Evolutionary conservation across 2,329 filamentous ascomycete species (phyloP).

Genomic region (Cyclaneusma minus): DNA sequence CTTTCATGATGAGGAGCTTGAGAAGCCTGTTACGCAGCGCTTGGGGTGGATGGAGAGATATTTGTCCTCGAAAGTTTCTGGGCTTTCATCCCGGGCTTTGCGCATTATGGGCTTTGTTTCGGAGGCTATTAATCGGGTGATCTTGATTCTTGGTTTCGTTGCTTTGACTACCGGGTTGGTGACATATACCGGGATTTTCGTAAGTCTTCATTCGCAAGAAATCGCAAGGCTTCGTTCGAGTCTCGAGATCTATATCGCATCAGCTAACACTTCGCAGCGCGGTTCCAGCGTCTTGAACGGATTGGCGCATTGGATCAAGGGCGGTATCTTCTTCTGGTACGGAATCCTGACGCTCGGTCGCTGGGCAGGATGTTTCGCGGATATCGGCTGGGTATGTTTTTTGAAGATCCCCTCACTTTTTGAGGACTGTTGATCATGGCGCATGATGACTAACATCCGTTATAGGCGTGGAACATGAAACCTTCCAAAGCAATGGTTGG

Average conservation of each 20-base stretch:
- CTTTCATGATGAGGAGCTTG: conserved; percentile 31
- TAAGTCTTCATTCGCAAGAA: conserved; percentile 33
- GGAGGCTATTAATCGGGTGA: conserved; percentile 56
- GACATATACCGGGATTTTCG: conserved; percentile 71
- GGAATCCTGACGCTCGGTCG: conserved; percentile 75
- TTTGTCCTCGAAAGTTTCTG: conserved; percentile 36
- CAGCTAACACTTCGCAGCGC: conserved; percentile 31
- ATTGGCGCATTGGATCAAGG: conserved; percentile 87
- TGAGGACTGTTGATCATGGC: conserved; percentile 2
- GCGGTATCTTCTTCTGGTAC: conserved; percentile 89
- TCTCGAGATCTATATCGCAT: conserved; percentile 4
- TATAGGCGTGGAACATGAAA: conserved; percentile 70
- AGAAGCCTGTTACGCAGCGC: conserved; percentile 29
- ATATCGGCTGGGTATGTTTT: conserved; percentile 61
- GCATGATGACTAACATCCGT: conserved; percentile 8
- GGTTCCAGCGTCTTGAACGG: conserved; percentile 61
- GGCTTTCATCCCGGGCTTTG: conserved; percentile 39
- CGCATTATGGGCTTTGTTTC: conserved; percentile 44
- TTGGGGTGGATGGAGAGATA: conserved; percentile 29
- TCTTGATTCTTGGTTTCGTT: conserved; percentile 65
- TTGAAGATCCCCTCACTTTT: not conserved
- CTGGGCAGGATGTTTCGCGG: conserved; percentile 80
- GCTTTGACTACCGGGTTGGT: conserved; percentile 57
- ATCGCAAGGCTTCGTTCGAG: conserved; percentile 3
- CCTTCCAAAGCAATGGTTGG: conserved; percentile 40